Percentiles rank a stretch among this genome's conserved stretches.
Conservation (phyloP, 306 rosid genomes). For the Cicer yamashitae region DNA sequence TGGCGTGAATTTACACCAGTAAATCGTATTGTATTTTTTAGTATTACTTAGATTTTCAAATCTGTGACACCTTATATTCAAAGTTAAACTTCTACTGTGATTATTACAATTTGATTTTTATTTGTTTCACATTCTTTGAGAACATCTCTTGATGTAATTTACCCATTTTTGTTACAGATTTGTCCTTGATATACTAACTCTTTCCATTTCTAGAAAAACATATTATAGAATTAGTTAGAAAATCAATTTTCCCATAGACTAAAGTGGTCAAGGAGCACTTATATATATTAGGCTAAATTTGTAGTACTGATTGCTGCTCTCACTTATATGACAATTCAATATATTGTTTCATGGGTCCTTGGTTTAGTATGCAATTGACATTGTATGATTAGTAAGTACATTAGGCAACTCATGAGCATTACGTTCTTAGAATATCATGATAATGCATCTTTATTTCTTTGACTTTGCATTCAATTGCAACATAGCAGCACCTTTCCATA, state of each 20-base stretch:
- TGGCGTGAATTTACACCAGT: background rate
- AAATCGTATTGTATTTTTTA: conserved; percentile 5
- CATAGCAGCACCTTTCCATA: background rate
- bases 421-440: conserved; percentile 14
- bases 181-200: background rate
- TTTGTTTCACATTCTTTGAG: conserved; percentile 23
- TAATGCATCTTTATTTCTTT: conserved; percentile 32
- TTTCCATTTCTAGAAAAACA: conserved; percentile 5
- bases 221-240: conserved; percentile 14
- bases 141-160: background rate
- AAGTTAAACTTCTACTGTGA: conserved; percentile 12
- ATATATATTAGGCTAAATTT: conserved; percentile 18
- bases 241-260: conserved; percentile 24
- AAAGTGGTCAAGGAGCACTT: conserved; percentile 31
- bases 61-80: conserved; percentile 16
- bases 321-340: conserved; percentile 1
- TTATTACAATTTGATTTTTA: conserved; percentile 16
- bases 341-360: conserved; percentile 25
- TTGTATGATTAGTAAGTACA: conserved; percentile 23
- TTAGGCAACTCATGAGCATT: conserved; percentile 2
- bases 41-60: conserved; percentile 22
- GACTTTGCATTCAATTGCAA: conserved; percentile 30
- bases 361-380: conserved; percentile 27
- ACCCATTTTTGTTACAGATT: conserved; percentile 9
- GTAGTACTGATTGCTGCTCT: conserved; percentile 34